Evolutionary conservation across 2,329 filamentous ascomycete species (phyloP), one percentile per base, ranked within the genome.

Genomic region (Aspergillus brunneoviolaceus): DNA sequence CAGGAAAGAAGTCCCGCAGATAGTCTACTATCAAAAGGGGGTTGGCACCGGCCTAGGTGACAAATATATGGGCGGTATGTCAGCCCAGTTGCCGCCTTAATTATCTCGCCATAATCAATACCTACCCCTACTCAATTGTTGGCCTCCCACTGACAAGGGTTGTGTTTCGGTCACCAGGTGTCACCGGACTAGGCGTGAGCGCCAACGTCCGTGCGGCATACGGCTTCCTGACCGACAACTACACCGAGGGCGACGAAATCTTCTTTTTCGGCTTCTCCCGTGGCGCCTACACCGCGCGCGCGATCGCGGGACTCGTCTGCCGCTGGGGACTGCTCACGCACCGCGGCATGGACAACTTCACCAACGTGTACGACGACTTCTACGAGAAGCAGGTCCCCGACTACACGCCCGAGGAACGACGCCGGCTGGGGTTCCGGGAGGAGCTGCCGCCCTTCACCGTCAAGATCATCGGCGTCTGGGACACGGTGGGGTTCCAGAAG

Each of bases 201-300:
- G 68, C 69, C 27, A 67, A 72, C 51, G 63, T 70, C 4, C 63
- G 68, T 16, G 63, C 67, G 0, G 69, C 67, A 1, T 72, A 85
- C 56, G 76, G 76, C 6, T 84, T 83, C 66, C 70, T 84, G 2
- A 76, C 79, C n/a, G 80, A 80, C 58, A 85, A 84, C 68, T 84
- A 80, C 64, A 71, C 77, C n/a, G 76, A 75, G 0, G 82, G 82
- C 57, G 83, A 82, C 56, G 76, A 81, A 63, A 79, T 82, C 53
- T 80, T 79, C 66, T 77, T 81, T 60, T 78, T 81, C 57, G 80
- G 80, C 27, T 82, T 81, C 70, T 79, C 76, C 4, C 72, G 80
- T 12, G 80, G 80, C 7, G 80, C 80, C 2, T 82, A 75, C 61
- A 80, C 77, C 0, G 79, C 77, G 2, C 73, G 80, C 7, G 76